Percentiles rank a stretch among this genome's conserved stretches.
Evolutionary conservation across 2,329 filamentous ascomycete species (phyloP).

Genomic region (Penicillium sp.): DNA sequence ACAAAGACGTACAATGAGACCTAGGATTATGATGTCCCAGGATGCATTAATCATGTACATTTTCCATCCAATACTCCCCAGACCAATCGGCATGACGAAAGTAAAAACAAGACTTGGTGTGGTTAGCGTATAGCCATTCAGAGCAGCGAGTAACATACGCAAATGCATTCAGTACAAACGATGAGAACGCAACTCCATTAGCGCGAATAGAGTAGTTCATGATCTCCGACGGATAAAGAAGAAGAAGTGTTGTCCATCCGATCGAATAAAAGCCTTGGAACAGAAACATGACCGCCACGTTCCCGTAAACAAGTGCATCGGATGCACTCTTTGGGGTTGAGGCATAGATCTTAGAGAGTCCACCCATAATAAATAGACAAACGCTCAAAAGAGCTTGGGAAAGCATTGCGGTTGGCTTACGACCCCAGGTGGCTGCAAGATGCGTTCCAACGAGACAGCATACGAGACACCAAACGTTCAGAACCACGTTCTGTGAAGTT

Average conservation of each 20-base stretch:
- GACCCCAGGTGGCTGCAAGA: too few relatives aligned
- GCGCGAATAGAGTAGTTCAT: conserved; percentile 52
- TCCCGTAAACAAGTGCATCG: too few relatives aligned
- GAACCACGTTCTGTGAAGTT: too few relatives aligned
- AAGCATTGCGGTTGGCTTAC: too few relatives aligned
- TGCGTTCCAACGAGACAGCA: too few relatives aligned
- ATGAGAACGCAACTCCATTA: conserved; percentile 32
- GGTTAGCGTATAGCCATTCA: neutral
- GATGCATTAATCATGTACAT: conserved; percentile 51
- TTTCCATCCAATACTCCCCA: conserved; percentile 47
- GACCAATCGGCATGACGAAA: conserved; percentile 45
- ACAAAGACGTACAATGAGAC: conserved; percentile 5
- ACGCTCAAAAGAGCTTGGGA: too few relatives aligned
- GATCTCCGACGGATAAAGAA: conserved; percentile 51
- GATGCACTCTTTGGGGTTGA: too few relatives aligned
- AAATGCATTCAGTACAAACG: conserved; percentile 26
- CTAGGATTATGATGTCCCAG: conserved; percentile 43
- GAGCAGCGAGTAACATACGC: conserved; percentile 14
- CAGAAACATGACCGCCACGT: too few relatives aligned
- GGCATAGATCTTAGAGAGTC: too few relatives aligned
- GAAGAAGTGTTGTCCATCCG: conserved; percentile 8
- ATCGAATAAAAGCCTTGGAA: too few relatives aligned
- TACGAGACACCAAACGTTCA: too few relatives aligned
- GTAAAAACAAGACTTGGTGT: conserved; percentile 34
- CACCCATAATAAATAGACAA: too few relatives aligned